A percentile compares a stretch with the other conserved stretches of the same genome.
These are phyloP conservation scores for Globisporangium apiculatum DNA, from an alignment of 352 stramenopile species.

Conservation along the genomic window DNA sequence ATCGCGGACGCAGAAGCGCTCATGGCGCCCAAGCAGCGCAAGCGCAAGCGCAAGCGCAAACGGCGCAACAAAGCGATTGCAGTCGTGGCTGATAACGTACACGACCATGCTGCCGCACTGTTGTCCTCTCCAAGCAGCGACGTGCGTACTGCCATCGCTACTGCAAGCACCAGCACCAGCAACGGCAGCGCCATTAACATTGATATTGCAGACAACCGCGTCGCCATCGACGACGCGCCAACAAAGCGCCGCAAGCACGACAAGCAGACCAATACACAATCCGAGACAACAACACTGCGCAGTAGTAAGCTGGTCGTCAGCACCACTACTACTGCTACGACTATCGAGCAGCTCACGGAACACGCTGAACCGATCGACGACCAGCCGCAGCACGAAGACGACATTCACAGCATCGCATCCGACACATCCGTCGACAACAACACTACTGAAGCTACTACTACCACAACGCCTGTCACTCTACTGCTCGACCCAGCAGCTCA, in stretches of 20 bases:
- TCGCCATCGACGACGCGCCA: not conserved
- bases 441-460: not conserved
- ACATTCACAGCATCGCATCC: not conserved
- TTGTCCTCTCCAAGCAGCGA: too few species aligned
- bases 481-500: not conserved
- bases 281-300: too few species aligned
- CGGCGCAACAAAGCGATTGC: not conserved
- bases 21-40: not conserved
- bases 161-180: not conserved
- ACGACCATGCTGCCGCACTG: not conserved
- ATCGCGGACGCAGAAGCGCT: not conserved
- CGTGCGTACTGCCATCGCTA: too few species aligned
- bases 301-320: too few species aligned
- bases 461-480: not conserved
- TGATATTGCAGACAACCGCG: not conserved
- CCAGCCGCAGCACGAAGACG: not conserved
- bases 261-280: too few species aligned
- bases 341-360: not conserved
- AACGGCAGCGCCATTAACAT: not conserved
- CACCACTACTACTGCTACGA: too few species aligned
- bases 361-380: not conserved
- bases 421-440: not conserved
- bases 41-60: slow-evolving; percentile 5
- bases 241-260: not conserved
- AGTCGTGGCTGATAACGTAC: not conserved